Evolutionary conservation across 2,329 filamentous ascomycete genomes (phyloP).

Genomic region (Venturia effusa): DNA sequence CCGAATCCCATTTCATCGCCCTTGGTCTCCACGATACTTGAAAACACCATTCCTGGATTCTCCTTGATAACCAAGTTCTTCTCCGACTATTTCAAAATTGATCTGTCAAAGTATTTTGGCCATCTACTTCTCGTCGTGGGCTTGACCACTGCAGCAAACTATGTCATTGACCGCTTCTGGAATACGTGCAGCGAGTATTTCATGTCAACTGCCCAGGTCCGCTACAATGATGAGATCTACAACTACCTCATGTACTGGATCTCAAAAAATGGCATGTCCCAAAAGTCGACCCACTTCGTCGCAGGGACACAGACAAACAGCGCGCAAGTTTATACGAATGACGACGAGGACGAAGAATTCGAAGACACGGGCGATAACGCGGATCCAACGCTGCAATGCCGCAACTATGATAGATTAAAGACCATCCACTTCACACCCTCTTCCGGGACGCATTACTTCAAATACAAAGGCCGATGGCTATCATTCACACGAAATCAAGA

Average conservation of each 20-base stretch:
- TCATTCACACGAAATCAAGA: constrained; percentile 5
- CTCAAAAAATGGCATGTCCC: neutral
- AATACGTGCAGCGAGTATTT: neutral
- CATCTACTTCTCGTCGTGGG: constrained; percentile 5
- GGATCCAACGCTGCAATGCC: neutral
- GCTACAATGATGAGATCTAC: constrained; percentile 8
- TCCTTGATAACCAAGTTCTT: neutral
- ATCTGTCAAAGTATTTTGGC: constrained; percentile 1
- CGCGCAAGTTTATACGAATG: neutral
- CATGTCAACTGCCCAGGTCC: constrained; percentile 3
- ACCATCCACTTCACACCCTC: constrained; percentile 3
- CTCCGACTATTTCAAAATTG: constrained; percentile 9
- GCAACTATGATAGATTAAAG: constrained; percentile 1
- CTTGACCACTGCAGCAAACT: constrained; percentile 1
- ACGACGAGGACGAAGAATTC: constrained; percentile 5
- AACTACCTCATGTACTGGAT: constrained; percentile 9
- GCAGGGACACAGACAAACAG: constrained; percentile 4
- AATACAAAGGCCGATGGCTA: constrained; percentile 6
- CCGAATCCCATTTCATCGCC: neutral
- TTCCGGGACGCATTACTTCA: constrained; percentile 5
- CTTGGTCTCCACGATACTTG: neutral
- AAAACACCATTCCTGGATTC: constrained; percentile 1
- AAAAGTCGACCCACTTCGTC: neutral
- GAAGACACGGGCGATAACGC: neutral
- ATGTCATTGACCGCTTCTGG: constrained; percentile 5